Evolutionary conservation across 345 rosid genomes (phyloP).

Genomic region (Capsella bursapastoris): DNA sequence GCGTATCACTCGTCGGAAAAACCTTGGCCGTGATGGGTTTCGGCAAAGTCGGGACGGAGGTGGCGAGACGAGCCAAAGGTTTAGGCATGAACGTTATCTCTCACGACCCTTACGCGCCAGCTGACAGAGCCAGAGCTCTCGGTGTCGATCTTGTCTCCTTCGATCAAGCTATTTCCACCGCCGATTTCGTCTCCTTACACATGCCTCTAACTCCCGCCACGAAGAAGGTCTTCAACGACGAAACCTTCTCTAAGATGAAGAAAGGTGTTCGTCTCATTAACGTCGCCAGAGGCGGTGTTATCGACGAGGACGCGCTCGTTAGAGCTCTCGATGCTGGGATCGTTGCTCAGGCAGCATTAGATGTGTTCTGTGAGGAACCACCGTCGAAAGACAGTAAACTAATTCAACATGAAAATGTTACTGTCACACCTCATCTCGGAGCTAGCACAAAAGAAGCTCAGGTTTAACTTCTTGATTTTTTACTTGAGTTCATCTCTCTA

Average conservation of each 20-base stretch:
- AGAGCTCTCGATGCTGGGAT: slow-evolving; percentile 71
- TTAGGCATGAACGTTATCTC: slow-evolving; percentile 87
- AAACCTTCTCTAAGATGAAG: slow-evolving; percentile 70
- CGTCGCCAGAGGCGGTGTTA: slow-evolving; percentile 91
- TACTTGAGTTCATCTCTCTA: not conserved
- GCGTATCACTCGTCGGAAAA: slow-evolving; percentile 81
- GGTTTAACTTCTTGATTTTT: slow-evolving; percentile 38
- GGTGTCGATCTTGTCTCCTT: slow-evolving; percentile 86
- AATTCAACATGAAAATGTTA: slow-evolving; percentile 73
- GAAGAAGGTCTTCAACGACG: slow-evolving; percentile 63
- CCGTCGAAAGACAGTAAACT: slow-evolving; percentile 64
- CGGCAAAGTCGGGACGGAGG: slow-evolving; percentile 90
- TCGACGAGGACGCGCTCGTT: slow-evolving; percentile 80
- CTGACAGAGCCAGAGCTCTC: slow-evolving; percentile 76
- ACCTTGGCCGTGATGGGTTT: slow-evolving; percentile 87
- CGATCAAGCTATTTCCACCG: slow-evolving; percentile 68
- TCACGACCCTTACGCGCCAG: slow-evolving; percentile 85
- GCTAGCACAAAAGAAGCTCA: slow-evolving; percentile 96
- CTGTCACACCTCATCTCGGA: slow-evolving; percentile 89
- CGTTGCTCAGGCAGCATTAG: slow-evolving; percentile 91
- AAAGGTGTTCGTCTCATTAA: slow-evolving; percentile 78
- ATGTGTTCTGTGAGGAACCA: slow-evolving; percentile 78
- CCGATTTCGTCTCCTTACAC: slow-evolving; percentile 81
- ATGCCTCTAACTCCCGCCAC: slow-evolving; percentile 81
- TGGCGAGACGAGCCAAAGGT: slow-evolving; percentile 84